Evolutionary conservation across 495 filamentous ascomycete species (phyloP), one percentile per base, ranked within the genome.

Genomic region (Penicillium herquei): DNA sequence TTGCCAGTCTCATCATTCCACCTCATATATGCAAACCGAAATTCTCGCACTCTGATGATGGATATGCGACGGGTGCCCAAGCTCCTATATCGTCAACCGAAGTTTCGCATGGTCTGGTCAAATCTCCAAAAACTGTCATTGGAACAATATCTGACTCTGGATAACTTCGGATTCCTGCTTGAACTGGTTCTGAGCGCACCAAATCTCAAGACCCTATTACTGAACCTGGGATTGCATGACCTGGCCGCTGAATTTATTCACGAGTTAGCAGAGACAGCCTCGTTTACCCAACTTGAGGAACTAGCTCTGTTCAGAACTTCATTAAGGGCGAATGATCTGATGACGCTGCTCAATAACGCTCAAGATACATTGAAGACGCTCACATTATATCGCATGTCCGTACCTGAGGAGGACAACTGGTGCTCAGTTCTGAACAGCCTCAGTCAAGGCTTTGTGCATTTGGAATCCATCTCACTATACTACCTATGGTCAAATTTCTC

Each of bases 61-160:
- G 66, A 69, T 49, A 69, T 69, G 66, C 64, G 66, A 3, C 64
- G 66, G 2, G 32, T 69, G 7, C 66, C 66, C 10, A 69, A 69
- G n/a, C 42, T 65, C 5, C 35, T 67, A 7, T 65, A 66, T 45
- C 63, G 61, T n/a, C 63, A 69, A 33, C 66, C 66, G 0, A 21
- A 60, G 58, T 69, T 69, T 9, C 56, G 58, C 16, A 11, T 41
- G 17, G 61, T 56, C 9, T 69, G 66, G 66, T 48, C 51, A 8
- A 68, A 66, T 57, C 14, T 69, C 31, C 41, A 62, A 31, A 68
- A 61, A 39, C 44, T 68, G 16, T 66, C 60, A 5, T 34, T 69
- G 31, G 64, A 69, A 31, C 66, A 67, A 39, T 67, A 63, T 31
- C 55, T 69, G 10, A 67, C 64, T 3, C 51, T 67, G 9, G 64